Evolutionary conservation across 495 filamentous ascomycete genomes (phyloP).

Genomic region (Xylaria nigripes): DNA sequence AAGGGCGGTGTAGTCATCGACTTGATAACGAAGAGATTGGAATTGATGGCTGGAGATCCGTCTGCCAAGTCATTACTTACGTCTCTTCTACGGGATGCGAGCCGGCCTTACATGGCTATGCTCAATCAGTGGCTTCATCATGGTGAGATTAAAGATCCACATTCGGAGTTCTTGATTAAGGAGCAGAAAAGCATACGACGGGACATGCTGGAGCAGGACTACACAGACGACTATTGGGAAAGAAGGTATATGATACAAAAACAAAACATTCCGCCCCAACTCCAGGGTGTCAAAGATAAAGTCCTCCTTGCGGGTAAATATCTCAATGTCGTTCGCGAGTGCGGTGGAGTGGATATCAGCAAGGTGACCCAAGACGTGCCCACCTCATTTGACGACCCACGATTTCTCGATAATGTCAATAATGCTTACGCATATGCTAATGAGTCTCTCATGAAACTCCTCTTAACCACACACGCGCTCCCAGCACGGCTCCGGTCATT

Average conservation of each 20-base stretch:
- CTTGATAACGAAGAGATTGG: slow-evolving; percentile 72
- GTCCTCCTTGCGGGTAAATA: slow-evolving; percentile 94
- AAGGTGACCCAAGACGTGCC: slow-evolving; percentile 84
- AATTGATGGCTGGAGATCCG: slow-evolving; percentile 87
- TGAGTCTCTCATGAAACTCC: slow-evolving; percentile 80
- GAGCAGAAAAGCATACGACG: slow-evolving; percentile 92
- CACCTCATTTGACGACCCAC: slow-evolving; percentile 78
- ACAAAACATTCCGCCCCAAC: slow-evolving; percentile 82
- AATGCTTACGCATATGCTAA: slow-evolving; percentile 92
- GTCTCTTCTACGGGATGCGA: slow-evolving; percentile 75
- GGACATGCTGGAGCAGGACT: slow-evolving; percentile 87
- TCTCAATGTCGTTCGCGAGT: slow-evolving; percentile 93
- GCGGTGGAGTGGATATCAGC: slow-evolving; percentile 90
- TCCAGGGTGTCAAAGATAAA: slow-evolving; percentile 86
- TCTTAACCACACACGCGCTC: slow-evolving; percentile 85
- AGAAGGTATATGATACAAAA: slow-evolving; percentile 92
- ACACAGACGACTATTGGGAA: slow-evolving; percentile 99
- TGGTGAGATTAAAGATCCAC: slow-evolving; percentile 88
- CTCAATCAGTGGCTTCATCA: slow-evolving; percentile 98
- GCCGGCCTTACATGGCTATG: slow-evolving; percentile 94
- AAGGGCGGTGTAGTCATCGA: slow-evolving; percentile 88
- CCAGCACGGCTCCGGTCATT: slow-evolving; percentile 78
- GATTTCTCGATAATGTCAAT: slow-evolving; percentile 92
- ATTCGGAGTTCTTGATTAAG: slow-evolving; percentile 87
- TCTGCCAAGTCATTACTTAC: slow-evolving; percentile 73